Percentiles rank a stretch among this genome's conserved stretches.
These are phyloP conservation scores for Epichloe scottii DNA, from an alignment of 2,329 filamentous ascomycete genomes.

Conservation along the genomic window DNA sequence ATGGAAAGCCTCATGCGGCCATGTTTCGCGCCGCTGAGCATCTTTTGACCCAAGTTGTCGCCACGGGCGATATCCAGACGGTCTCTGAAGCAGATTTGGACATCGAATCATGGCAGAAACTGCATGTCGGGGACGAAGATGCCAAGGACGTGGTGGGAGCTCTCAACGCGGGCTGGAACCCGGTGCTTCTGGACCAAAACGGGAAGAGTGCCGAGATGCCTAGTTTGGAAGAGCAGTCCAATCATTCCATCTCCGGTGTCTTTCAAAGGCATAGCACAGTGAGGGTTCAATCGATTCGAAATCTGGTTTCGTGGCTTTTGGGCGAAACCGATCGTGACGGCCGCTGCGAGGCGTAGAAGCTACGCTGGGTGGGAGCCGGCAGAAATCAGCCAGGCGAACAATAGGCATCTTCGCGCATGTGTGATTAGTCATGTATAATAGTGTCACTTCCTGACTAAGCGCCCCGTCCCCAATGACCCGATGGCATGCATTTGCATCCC, in stretches of 20 bases:
- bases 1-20: slow-evolving; percentile 41
- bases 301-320: slow-evolving; percentile 8
- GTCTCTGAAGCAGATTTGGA: slow-evolving; percentile 9
- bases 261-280: slow-evolving; percentile 7
- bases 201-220: slow-evolving; percentile 3
- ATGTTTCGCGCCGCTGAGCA: slow-evolving; percentile 44
- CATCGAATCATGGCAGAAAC: slow-evolving; percentile 21
- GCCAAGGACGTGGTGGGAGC: slow-evolving; percentile 38
- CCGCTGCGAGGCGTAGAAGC: no score
- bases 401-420: no score
- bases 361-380: background rate
- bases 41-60: slow-evolving; percentile 24
- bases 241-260: slow-evolving; percentile 5
- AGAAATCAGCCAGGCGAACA: no score
- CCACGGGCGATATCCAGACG: slow-evolving; percentile 4
- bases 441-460: background rate
- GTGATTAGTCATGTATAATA: no score
- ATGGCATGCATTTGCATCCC: background rate
- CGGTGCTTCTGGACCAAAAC: slow-evolving; percentile 11
- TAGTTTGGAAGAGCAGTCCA: slow-evolving; percentile 6
- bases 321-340: background rate
- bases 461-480: background rate
- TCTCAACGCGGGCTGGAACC: slow-evolving; percentile 12
- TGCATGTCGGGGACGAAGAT: slow-evolving; percentile 43
- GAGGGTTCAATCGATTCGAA: slow-evolving; percentile 9